phyloP scores from a whole-genome alignment of 2,329 filamentous ascomycete species.

The Claviceps spartinae region DNA sequence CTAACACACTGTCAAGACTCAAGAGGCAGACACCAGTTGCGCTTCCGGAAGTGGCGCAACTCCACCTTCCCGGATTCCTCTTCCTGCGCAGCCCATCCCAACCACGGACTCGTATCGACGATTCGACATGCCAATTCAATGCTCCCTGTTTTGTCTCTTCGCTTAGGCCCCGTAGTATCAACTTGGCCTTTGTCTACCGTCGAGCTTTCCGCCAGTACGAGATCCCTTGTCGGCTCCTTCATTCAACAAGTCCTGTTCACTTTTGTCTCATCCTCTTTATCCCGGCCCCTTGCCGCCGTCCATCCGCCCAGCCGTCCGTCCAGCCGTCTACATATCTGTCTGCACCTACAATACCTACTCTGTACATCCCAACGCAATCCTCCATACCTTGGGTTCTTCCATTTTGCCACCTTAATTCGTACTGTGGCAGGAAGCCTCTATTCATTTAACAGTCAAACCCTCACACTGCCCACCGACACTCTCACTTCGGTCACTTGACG shows the following conservation, averaged over 20 bases:
- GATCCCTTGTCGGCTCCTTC: not conserved
- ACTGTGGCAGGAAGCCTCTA: not conserved
- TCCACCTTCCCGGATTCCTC: no score
- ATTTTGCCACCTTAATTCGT: not conserved
- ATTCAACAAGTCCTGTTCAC: not conserved
- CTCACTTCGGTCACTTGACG: not conserved
- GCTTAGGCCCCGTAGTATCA: not conserved
- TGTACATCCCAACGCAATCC: conserved; percentile 1
- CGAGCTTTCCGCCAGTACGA: not conserved
- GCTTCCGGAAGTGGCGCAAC: not conserved
- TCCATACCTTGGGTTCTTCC: not conserved
- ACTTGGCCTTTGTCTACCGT: not conserved
- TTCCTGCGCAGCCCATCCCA: not conserved
- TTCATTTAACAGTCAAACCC: not conserved
- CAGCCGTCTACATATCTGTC: no score
- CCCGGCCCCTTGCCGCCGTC: conserved; percentile 2
- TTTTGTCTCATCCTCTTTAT: conserved; percentile 1
- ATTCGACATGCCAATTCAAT: not conserved
- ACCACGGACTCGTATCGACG: not conserved
- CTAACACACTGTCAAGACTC: no score
- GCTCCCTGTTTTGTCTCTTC: not conserved
- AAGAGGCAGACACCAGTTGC: not conserved
- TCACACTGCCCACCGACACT: not conserved
- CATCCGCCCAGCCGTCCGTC: not conserved
- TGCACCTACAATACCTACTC: no score